These are phyloP conservation scores for Lasiosphaeria miniovina DNA, from an alignment of 495 filamentous ascomycete species.

Conservation along the genomic window DNA sequence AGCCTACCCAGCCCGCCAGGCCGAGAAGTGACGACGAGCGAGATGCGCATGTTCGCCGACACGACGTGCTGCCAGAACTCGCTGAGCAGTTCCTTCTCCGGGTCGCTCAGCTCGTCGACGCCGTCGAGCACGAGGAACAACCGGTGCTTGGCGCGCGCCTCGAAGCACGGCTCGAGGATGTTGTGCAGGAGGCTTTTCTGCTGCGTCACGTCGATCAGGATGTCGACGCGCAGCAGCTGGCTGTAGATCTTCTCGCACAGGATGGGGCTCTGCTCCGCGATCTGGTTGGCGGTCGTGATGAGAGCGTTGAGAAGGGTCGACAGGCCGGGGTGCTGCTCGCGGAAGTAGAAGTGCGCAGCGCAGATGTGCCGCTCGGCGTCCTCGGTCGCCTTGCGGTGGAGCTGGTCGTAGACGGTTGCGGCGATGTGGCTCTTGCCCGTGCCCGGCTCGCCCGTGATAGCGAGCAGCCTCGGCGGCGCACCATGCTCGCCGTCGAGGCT, in stretches of 20 bases:
- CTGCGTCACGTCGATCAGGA: neutral
- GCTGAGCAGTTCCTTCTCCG: neutral
- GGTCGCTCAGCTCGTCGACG: neutral
- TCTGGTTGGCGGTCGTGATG: neutral
- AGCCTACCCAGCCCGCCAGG: neutral
- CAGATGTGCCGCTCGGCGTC: neutral
- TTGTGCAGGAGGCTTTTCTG: neutral
- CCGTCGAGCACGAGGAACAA: neutral
- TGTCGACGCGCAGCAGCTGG: neutral
- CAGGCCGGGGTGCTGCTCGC: neutral
- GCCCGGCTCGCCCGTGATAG: neutral
- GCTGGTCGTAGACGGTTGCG: neutral
- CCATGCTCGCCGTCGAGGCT: neutral
- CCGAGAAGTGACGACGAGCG: neutral
- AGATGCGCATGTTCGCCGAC: neutral
- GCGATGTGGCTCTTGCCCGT: constrained; percentile 2
- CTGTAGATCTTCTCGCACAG: neutral
- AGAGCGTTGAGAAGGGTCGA: neutral
- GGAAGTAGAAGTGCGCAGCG: neutral
- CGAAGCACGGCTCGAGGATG: neutral
- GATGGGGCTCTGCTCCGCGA: neutral
- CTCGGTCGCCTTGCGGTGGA: neutral
- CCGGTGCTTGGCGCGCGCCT: neutral
- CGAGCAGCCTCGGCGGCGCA: neutral
- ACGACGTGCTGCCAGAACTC: neutral